Evolutionary conservation across 352 stramenopile genomes (phyloP), one percentile per base, ranked within the genome.

Genomic region (Globisporangium polare): DNA sequence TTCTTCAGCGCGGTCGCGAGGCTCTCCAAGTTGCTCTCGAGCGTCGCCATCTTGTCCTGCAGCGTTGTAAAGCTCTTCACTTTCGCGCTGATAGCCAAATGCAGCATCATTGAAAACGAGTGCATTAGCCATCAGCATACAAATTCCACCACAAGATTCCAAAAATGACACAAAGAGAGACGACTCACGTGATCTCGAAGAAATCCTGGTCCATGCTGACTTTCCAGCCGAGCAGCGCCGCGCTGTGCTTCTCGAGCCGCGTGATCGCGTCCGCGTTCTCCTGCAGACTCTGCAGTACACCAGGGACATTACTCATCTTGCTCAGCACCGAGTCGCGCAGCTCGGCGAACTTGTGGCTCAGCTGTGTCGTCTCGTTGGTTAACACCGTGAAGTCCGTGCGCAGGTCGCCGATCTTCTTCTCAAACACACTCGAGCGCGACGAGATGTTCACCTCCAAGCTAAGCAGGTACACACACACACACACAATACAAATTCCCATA

Each of bases 181-280:
- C n/a, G 29, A 26, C 1, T 71, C 66, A 77, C 60, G 64, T 65
- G 15, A 88, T 59, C 37, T 89, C 78, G 29, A 75, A 68, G 17
- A 92, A 52, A 29, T 92, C 83, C 47, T 86, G 71, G 39, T 91
- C 83, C 18, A 87, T 69, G 45, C 69, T 71, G 2, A 82, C 77
- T 64, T 88, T 87, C 68, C 77, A 89, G 8, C 74, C 76, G 5
- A 91, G 63, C 39, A 92, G 50, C 31, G 77, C 75, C 7, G 73
- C 74, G 56, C 81, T 90, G 53, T 92, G 80, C 63, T 88, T 83
- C 57, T 94, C 85, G 13, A 94, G 72, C 49, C 85, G 77, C 43
- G 68, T 63, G 42, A 92, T 88, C 24, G 80, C 79, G 13, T 86
- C 77, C 27, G 69, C 53, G 29, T 80, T 74, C 22, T 84, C 78